Evolutionary conservation across 1,284 basidiomycete species (phyloP), one percentile per base, ranked within the genome.

Genomic region (Malassezia sympodialis): DNA sequence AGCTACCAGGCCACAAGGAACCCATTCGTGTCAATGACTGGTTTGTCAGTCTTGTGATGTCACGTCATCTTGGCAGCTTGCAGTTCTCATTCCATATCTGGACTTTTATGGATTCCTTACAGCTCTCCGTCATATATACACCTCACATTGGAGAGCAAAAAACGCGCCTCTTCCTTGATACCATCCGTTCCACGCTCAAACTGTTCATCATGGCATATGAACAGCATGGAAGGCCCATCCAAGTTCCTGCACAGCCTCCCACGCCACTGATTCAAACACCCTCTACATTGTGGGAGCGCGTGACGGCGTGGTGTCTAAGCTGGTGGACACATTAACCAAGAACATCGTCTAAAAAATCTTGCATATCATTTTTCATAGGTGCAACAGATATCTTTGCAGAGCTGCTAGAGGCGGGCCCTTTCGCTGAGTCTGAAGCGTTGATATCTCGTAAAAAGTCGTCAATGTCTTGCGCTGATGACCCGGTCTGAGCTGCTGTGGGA

Each of bases 11-110:
- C 14, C 35, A 52, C 31, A 23, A n/a, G 21, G 49, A 46, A 28
- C 49, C 55, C 6, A 37, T 57, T n/a, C 19, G n/a, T 2, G 35
- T 52, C 1, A 11, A n/a, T 2, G 55, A 57, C 31, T 57, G 55
- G 55, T 26, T 21, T 26, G 45, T 57, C 8, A 45, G 49, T 19
- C 49, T 57, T n/a, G 34, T 32, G 30, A 57, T 57, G 55, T 48
- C 55, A 1, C 35, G 40, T 3, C 55, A 57, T 34, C 17, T 47
- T 8, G 28, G 19, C 19, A 52, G 49, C 24, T 21, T 57, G 27
- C 49, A 57, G 12, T 52, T 57, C 8, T 52, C 55, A 8, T 19
- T 57, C 24, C 55, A 57, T 27, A 35, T 57, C 2, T 57, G 55
- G 55, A 28, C 55, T 7, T 37, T 47, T 14, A 30, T 14, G 8